Conservation (phyloP, 768 basidiomycete species). For the Multifurca ochricompacta region DNA sequence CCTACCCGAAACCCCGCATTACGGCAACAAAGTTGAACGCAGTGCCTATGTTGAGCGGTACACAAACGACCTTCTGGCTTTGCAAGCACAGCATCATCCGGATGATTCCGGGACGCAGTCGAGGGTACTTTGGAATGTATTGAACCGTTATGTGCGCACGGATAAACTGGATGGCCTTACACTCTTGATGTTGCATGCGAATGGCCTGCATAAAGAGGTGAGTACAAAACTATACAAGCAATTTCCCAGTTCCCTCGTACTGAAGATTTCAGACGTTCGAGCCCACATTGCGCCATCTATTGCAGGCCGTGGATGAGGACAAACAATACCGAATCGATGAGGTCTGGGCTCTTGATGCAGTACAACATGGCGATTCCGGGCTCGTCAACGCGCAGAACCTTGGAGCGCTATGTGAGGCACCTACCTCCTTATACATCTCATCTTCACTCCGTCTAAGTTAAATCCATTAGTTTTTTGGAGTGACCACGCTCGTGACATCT, state of each 20-base stretch:
- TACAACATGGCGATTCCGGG: conserved; percentile 81
- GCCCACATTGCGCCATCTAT: conserved; percentile 46
- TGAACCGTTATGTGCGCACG: conserved; percentile 59
- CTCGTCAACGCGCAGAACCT: conserved; percentile 54
- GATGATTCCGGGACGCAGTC: conserved; percentile 16
- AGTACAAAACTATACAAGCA: conserved; percentile 15
- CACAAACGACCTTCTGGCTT: conserved; percentile 1
- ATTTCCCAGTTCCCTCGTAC: neutral
- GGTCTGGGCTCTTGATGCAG: conserved; percentile 77
- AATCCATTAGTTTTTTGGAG: conserved; percentile 60
- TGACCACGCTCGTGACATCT: conserved; percentile 69
- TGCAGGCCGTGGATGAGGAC: conserved; percentile 34
- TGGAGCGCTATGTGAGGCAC: conserved; percentile 48
- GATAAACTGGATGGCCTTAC: conserved; percentile 44
- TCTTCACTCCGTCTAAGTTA: neutral
- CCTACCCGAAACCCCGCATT: conserved; percentile 29
- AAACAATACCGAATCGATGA: conserved; percentile 44
- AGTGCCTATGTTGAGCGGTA: neutral
- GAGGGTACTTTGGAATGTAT: conserved; percentile 54
- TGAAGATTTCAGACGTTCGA: conserved; percentile 62
- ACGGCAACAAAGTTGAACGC: conserved; percentile 33
- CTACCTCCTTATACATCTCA: conserved; percentile 12
- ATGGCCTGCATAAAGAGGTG: conserved; percentile 85
- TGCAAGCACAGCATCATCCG: conserved; percentile 19
- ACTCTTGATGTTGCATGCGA: conserved; percentile 73